Evolutionary conservation across 1,284 basidiomycete species (phyloP), one percentile per base, ranked within the genome.

Genomic region (Marasmius tenuissimus): DNA sequence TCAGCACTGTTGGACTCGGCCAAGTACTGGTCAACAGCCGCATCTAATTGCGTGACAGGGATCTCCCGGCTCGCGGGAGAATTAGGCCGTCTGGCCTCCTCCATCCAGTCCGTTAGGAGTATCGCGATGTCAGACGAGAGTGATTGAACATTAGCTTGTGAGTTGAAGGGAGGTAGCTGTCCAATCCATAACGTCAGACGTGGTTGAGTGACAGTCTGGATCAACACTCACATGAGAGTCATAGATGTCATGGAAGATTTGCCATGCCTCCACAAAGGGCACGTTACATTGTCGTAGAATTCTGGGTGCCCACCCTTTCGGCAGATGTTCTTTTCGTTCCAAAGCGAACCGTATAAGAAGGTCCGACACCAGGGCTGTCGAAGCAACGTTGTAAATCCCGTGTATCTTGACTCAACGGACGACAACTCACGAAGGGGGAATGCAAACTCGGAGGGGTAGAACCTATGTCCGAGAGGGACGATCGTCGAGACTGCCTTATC

Each of bases 401-500:
- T 22, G 39, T 54, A 18, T 50, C 27, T 54, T 52, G 58, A 49
- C 33, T 56, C 5, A 35, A 48, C 40, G 58, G 34, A 45, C 20
- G 35, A 34, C 55, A 34, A 42, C 88, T 70, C 71, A 96, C 93
- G 83, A 55, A 95, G 78, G 10, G 94, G 93, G 74, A 97, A 96
- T 14, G 94, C 93, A 64, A 89, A 89, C 68, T 97, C 94, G 1
- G 94, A 96, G 1, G 94, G 93, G 73, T 93, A 95, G 74, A 95
- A 97, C 37, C 91, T 83, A 67, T 91, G 87, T 14, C 91, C 93
- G 6, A 97, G 79, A 1, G 89, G 84, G 18, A 88, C 82, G 11
- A 96, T 77, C 61, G 82, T 84, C 12, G 83, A 81, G 50, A 85
- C 76, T 59, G 94, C 81, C 12, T 81, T 77, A 67, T 93, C 89